phyloP scores from a whole-genome alignment of 768 basidiomycete species.

The Artomyces pyxidatus region DNA sequence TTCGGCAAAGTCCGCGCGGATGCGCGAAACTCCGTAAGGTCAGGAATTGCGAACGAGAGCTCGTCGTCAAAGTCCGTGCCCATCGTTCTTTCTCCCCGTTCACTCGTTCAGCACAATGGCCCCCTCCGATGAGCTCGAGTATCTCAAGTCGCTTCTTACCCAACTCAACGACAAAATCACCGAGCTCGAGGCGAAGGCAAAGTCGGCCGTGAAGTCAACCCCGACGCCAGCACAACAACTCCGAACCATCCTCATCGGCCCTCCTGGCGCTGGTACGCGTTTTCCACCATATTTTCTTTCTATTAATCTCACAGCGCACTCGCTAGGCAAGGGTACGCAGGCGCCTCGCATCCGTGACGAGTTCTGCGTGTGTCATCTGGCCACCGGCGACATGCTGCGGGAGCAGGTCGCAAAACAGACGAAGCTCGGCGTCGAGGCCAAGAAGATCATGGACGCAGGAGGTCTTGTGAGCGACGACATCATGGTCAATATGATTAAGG shows the following conservation, averaged over 20 bases:
- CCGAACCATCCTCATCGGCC: slow-evolving; percentile 89
- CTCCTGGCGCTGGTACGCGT: slow-evolving; percentile 90
- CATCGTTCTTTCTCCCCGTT: too few species aligned
- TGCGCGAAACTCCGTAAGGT: too few species aligned
- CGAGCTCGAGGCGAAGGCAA: slow-evolving; percentile 68
- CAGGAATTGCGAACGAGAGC: too few species aligned
- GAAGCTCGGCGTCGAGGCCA: slow-evolving; percentile 80
- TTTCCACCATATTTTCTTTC: too few species aligned
- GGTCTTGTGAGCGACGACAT: slow-evolving; percentile 95
- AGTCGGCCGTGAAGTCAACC: slow-evolving; percentile 32
- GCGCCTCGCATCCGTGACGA: slow-evolving; percentile 87
- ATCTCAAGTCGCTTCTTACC: slow-evolving; percentile 86
- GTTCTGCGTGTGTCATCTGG: slow-evolving; percentile 96
- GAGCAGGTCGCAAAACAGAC: slow-evolving; percentile 89
- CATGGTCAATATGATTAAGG: slow-evolving; percentile 95
- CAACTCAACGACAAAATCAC: slow-evolving; percentile 90
- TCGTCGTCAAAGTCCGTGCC: too few species aligned
- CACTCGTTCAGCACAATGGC: too few species aligned
- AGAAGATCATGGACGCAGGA: slow-evolving; percentile 96
- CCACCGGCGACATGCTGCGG: slow-evolving; percentile 98
- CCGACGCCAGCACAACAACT: slow-evolving; percentile 70
- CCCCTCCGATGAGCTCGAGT: slow-evolving; percentile 75
- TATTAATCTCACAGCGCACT: too few species aligned
- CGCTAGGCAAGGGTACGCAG: slow-evolving; percentile 93
- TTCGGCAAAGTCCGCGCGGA: too few species aligned